Conservation (phyloP, 2,329 filamentous ascomycete genomes). For the Fusarium camptoceras region DNA sequence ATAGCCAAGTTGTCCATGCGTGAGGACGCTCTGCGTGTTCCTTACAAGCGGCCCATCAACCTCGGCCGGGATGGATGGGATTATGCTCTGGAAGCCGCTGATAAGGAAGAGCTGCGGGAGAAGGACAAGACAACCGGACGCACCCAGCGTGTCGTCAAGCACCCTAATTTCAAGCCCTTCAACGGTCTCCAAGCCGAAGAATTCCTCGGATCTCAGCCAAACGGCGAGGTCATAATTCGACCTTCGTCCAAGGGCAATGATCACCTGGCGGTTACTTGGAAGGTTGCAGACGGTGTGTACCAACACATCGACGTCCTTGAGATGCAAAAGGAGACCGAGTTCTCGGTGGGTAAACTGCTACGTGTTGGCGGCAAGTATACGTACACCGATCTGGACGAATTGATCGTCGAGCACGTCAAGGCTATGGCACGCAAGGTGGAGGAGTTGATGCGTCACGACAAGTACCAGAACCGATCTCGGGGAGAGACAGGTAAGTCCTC, state of each 20-base stretch:
- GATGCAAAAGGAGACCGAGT: conserved; percentile 96
- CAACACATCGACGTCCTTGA: conserved; percentile 98
- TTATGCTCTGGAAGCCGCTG: conserved; percentile 79
- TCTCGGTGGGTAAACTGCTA: conserved; percentile 87
- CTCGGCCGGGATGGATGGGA: conserved; percentile 89
- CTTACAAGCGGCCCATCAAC: conserved; percentile 76
- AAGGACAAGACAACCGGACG: conserved; percentile 88
- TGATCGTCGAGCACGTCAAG: conserved; percentile 97
- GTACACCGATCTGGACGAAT: conserved; percentile 95
- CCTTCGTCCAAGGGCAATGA: conserved; percentile 96
- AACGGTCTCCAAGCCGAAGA: conserved; percentile 94
- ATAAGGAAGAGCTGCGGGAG: conserved; percentile 85
- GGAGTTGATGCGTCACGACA: conserved; percentile 94
- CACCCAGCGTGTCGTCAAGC: conserved; percentile 94
- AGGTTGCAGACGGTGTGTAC: conserved; percentile 94
- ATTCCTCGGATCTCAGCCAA: conserved; percentile 85
- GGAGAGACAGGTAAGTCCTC: conserved; percentile 82
- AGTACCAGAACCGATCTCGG: conserved; percentile 86
- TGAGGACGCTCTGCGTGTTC: conserved; percentile 81
- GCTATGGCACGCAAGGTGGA: conserved; percentile 98
- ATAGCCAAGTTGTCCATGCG: conserved; percentile 85
- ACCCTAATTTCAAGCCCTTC: conserved; percentile 94
- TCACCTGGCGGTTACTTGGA: conserved; percentile 97
- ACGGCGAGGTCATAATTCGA: conserved; percentile 93
- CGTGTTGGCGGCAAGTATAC: conserved; percentile 89